Evolutionary conservation across 345 rosid species (phyloP), one percentile per base, ranked within the genome.

Genomic region (Eucalyptus regnans): DNA sequence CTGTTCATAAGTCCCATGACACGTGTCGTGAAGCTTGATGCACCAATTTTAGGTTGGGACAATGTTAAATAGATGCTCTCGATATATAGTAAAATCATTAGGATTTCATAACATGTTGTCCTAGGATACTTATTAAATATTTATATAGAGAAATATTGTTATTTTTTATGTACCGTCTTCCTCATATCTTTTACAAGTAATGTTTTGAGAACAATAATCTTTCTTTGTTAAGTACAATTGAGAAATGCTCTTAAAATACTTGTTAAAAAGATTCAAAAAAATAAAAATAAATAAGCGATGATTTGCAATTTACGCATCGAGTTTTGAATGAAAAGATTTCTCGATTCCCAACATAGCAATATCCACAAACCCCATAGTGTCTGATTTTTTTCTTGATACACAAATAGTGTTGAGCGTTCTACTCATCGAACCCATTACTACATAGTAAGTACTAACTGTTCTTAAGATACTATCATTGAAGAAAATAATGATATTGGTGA

Each of bases 151-250:
- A 58, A 10, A 25, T 23, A 58, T 58, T 4, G 6, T 58, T 58
- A 6, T 25, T 5, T 15, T 50, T 50, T 3, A 15, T 50, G 3
- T 5, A 25, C 1, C 0, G 0, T 2, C n/a, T 58, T 0, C 6
- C 64, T 9, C 11, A 0, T 23, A 58, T 23, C 0, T 25, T 58
- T 9, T 4, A 4, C 3, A 25, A 9, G 27, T 25, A 58, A 23
- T 58, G n/a, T 9, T 9, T 58, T 9, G 64, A 58, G 13, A 58
- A 23, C 0, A n/a, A 58, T 5, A 58, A 23, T 58, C 3, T 9
- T n/a, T n/a, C n/a, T n/a, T n/a, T n/a, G n/a, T n/a, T 56, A 58
- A 23, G 1, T 58, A 25, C 5, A 0, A 25, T 1, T 25, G 4
- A 56, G 13, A 58, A 58, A 23, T 25, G 13, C 1, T 58, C 13